Conservation (phyloP, 2,329 filamentous ascomycete genomes). For the Scytalidium sp. region DNA sequence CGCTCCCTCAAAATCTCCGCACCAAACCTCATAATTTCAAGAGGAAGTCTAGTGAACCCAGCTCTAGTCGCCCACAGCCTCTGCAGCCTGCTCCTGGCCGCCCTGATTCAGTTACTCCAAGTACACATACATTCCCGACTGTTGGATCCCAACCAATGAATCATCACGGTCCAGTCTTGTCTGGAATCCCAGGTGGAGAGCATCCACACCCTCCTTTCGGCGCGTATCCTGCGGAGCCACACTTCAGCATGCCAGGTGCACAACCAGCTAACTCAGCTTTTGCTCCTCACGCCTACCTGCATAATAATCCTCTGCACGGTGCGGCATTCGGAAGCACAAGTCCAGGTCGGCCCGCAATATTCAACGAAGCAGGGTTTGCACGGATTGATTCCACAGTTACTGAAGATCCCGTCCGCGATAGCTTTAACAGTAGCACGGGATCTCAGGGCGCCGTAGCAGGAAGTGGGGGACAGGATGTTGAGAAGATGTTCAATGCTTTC, state of each 20-base stretch:
- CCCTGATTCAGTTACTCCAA: conserved; percentile 26
- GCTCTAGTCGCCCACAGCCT: conserved; percentile 20
- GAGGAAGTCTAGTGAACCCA: conserved; percentile 28
- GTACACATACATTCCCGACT: conserved; percentile 20
- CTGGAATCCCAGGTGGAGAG: conserved; percentile 17
- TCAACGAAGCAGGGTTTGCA: conserved; percentile 23
- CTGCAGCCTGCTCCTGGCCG: conserved; percentile 27
- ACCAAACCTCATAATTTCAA: conserved; percentile 28
- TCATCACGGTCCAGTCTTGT: conserved; percentile 21
- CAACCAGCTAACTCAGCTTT: conserved; percentile 23
- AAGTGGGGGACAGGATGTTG: conserved; percentile 12
- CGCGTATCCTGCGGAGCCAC: conserved; percentile 17
- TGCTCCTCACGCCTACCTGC: conserved; percentile 27
- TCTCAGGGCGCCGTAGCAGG: neutral
- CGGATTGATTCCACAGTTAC: conserved; percentile 21
- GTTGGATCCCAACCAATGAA: conserved; percentile 14
- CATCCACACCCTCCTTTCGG: conserved; percentile 23
- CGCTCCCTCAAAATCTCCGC: conserved; percentile 69
- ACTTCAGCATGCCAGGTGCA: conserved; percentile 19
- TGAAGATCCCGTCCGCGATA: conserved; percentile 23
- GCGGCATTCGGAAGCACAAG: conserved; percentile 16
- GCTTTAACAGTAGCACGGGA: conserved; percentile 15
- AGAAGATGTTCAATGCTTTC: conserved; percentile 28
- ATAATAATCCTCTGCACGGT: conserved; percentile 16
- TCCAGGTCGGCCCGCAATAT: conserved; percentile 16